These are phyloP conservation scores for Vishniacozyma victoriae DNA, from an alignment of 768 basidiomycete species.

Conservation along the genomic window DNA sequence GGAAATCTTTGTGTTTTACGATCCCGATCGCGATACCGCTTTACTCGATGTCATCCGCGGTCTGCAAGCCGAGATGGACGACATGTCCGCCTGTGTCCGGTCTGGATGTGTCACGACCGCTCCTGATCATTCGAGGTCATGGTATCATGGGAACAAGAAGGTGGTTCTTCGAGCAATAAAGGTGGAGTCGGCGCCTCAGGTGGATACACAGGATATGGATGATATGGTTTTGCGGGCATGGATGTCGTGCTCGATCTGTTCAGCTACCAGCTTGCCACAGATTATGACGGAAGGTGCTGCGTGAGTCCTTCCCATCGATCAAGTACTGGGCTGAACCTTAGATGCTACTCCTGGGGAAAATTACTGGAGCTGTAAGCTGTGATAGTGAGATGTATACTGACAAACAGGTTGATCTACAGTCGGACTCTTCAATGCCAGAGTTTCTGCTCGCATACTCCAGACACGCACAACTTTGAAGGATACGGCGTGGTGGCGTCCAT, in stretches of 20 bases:
- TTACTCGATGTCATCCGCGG: too few species aligned
- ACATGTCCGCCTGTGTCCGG: conserved; percentile 7
- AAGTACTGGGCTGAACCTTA: neutral
- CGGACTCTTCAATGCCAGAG: conserved; percentile 5
- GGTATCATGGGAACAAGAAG: conserved; percentile 19
- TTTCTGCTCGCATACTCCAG: conserved; percentile 23
- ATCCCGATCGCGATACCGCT: conserved; percentile 10
- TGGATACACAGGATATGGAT: conserved; percentile 3
- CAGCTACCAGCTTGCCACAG: too few species aligned
- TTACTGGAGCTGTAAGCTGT: conserved; percentile 30
- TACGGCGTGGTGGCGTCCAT: too few species aligned
- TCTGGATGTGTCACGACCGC: conserved; percentile 13
- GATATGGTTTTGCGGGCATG: too few species aligned
- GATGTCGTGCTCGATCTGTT: too few species aligned
- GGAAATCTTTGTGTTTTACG: conserved; percentile 12
- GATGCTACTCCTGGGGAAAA: conserved; percentile 29
- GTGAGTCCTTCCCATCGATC: neutral
- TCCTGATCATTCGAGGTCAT: conserved; percentile 21
- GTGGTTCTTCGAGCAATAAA: conserved; percentile 9
- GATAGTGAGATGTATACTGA: neutral
- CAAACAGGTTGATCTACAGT: conserved; percentile 19
- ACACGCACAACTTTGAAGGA: too few species aligned
- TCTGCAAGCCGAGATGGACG: conserved; percentile 10
- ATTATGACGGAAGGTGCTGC: too few species aligned
- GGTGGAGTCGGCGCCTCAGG: conserved; percentile 3